These are phyloP conservation scores for Forsythia suspensa DNA, from an alignment of 257 asterid species.

Conservation along the genomic window DNA sequence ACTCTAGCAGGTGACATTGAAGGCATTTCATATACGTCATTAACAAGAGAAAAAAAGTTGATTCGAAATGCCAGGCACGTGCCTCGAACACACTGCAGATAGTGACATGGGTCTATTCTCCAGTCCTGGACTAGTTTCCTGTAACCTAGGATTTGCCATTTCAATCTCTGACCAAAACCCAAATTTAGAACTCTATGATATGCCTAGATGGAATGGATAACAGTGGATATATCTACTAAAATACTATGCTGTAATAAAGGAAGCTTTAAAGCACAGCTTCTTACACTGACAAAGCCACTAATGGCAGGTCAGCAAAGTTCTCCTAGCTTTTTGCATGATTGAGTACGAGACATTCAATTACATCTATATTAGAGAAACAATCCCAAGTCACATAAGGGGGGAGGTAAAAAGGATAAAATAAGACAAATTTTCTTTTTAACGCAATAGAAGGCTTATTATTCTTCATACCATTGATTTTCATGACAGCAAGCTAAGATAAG, in stretches of 20 bases:
- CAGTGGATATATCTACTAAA: not conserved
- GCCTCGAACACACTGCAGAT: conserved; percentile 17
- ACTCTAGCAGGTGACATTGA: not conserved
- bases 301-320: not conserved
- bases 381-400: not conserved
- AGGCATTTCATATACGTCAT: conserved; percentile 6
- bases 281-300: not conserved
- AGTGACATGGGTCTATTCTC: conserved; percentile 8
- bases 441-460: not conserved
- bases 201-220: not conserved
- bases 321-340: not conserved
- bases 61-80: not conserved
- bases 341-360: not conserved
- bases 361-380: not conserved
- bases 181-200: not conserved
- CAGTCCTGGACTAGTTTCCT: conserved; percentile 9
- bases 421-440: not conserved
- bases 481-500: not conserved
- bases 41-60: conserved; percentile 12
- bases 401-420: not conserved
- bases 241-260: not conserved
- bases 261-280: not conserved
- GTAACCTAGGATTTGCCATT: not conserved
- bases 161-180: conserved; percentile 8
- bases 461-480: not conserved